These are phyloP conservation scores for Tetrapyrgos nigripes DNA, from an alignment of 1,284 basidiomycete genomes.

Conservation along the genomic window DNA sequence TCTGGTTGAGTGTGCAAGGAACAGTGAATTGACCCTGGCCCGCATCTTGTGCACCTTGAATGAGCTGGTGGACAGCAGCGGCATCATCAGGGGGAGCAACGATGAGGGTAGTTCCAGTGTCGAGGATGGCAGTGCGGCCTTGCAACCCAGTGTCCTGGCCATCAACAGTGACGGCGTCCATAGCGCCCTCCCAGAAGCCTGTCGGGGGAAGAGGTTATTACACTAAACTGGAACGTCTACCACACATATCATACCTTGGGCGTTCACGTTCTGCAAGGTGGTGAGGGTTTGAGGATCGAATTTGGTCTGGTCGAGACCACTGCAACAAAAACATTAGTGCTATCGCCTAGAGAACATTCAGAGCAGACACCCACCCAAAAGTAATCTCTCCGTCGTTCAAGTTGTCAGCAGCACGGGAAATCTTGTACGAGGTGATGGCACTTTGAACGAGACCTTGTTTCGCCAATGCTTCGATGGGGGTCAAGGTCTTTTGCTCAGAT, in stretches of 20 bases:
- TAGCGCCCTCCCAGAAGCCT: slow-evolving; percentile 83
- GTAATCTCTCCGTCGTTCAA: slow-evolving; percentile 84
- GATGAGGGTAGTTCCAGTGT: slow-evolving; percentile 80
- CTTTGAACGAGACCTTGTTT: slow-evolving; percentile 62
- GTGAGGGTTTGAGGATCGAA: slow-evolving; percentile 63
- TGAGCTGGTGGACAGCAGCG: slow-evolving; percentile 55
- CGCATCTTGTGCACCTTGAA: slow-evolving; percentile 67
- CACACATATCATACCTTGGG: no score
- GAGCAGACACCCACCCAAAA: slow-evolving; percentile 57
- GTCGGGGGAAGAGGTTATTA: no score
- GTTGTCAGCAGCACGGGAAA: slow-evolving; percentile 76
- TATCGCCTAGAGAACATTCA: not conserved
- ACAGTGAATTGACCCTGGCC: slow-evolving; percentile 76
- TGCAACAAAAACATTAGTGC: slow-evolving; percentile 21
- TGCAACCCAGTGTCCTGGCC: slow-evolving; percentile 57
- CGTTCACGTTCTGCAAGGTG: slow-evolving; percentile 65
- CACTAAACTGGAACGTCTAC: no score
- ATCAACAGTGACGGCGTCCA: slow-evolving; percentile 66
- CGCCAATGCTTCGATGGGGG: slow-evolving; percentile 80
- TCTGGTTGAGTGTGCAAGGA: slow-evolving; percentile 75
- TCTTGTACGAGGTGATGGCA: slow-evolving; percentile 83
- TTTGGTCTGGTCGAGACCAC: slow-evolving; percentile 74
- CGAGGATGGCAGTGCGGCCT: slow-evolving; percentile 77
- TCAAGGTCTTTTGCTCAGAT: slow-evolving; percentile 70
- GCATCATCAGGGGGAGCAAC: slow-evolving; percentile 68